Base-by-base conservation (phyloP, 306 rosid species). In the Echinosophora koreensis region DNA sequence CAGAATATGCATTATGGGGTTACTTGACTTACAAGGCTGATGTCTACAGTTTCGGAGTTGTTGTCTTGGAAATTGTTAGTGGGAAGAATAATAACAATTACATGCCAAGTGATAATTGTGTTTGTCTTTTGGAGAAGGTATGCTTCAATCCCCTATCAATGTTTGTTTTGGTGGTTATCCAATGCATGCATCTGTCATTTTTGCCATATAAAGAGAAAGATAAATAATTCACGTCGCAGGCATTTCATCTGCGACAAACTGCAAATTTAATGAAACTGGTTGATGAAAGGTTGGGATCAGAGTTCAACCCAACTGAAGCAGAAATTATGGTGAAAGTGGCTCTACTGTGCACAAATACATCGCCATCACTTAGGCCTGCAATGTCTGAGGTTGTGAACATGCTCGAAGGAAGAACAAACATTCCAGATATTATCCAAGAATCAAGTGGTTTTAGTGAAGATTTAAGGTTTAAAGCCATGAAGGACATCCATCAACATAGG, bases 1-100 rank as follows among this genome's bases (percentile, higher is more conserved):
- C 92, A 2, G 94, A 89, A 38, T 91, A 91, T 86, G 92, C 92
- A 8, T 67, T 88, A 67, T 85, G 91, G 89, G 94, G 94, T 65
- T 65, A 80, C 60, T 64, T 91, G 10, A 84, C 83, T 1, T 49
- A 81, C 41, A 89, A 91, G 84, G 91, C 79, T 50, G 90, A 91
- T 76, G 89, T 91, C 35, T 91, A 86, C 44, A 86, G 94, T 74
- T 91, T 74, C 15, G 90, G 94, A 39, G 74, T 89, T 22, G 89
- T 91, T 69, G 86, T 84, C 34, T 69, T 89, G 81, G 94, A 91
- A 81, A 28, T 78, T 56, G 39, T 85, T 3, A 83, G 82, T 50
- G 91, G 97, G 34, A 85, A 66, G 71, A 89, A 50, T 66, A 87
- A 82, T 66, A 77, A 79, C 13, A 80, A 70, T 69, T 86, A 47